Conservation (phyloP, 345 rosid species). For the Clarkia xantiana region DNA sequence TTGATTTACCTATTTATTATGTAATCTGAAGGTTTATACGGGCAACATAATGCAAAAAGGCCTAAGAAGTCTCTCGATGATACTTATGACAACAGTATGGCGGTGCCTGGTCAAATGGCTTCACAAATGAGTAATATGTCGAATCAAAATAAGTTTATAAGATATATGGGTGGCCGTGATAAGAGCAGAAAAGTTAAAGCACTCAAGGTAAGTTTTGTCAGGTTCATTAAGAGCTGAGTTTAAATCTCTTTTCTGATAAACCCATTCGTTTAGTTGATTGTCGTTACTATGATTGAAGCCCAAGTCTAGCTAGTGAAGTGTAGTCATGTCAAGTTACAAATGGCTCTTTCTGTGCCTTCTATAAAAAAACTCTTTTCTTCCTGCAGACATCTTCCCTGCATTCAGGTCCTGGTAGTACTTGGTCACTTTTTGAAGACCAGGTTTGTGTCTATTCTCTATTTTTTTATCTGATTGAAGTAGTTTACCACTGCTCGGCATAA, state of each 20-base stretch:
- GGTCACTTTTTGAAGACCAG: constrained; percentile 99
- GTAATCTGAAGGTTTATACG: constrained; percentile 47
- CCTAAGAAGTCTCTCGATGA: constrained; percentile 57
- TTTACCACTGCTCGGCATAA: constrained; percentile 10
- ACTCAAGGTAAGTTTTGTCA: constrained; percentile 42
- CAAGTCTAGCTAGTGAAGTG: too few relatives aligned
- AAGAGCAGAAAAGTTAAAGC: constrained; percentile 66
- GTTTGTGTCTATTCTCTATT: constrained; percentile 21
- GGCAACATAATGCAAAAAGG: constrained; percentile 60
- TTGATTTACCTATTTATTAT: constrained; percentile 14
- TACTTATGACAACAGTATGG: constrained; percentile 41
- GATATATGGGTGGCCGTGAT: constrained; percentile 58
- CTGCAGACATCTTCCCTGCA: constrained; percentile 62
- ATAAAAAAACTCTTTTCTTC: not conserved
- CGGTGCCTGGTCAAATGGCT: constrained; percentile 63
- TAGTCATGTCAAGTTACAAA: not conserved
- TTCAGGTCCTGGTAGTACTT: constrained; percentile 69
- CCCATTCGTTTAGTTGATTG: not conserved
- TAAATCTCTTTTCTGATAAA: constrained; percentile 4
- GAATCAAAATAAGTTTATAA: constrained; percentile 59
- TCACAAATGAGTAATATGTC: constrained; percentile 97
- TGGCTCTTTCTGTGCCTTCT: not conserved
- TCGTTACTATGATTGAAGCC: not conserved
- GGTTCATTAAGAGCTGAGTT: constrained; percentile 5
- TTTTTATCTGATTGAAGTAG: constrained; percentile 8